Evolutionary conservation across 495 filamentous ascomycete species (phyloP).

Genomic region (Evansstolkia leycettana): DNA sequence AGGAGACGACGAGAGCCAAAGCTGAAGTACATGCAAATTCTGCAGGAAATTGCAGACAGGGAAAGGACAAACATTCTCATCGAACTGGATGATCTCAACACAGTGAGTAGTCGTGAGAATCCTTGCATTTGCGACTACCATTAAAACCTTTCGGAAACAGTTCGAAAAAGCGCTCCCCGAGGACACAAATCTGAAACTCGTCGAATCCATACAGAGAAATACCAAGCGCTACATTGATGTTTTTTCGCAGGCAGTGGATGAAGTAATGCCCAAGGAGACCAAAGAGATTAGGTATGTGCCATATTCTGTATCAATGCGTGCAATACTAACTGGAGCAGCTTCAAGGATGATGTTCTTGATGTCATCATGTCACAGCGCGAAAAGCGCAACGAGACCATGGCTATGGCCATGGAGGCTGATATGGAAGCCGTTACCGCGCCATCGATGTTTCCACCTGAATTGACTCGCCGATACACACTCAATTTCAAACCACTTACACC

Average conservation of each 20-base stretch:
- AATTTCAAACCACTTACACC: conserved; percentile 85
- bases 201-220: conserved; percentile 76
- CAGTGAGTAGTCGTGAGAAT: conserved; percentile 35
- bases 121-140: not conserved
- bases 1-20: conserved; percentile 41
- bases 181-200: conserved; percentile 53
- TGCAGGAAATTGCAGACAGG: conserved; percentile 80
- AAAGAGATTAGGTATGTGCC: conserved; percentile 61
- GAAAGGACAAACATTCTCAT: conserved; percentile 61
- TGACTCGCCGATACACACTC: conserved; percentile 87
- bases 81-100: conserved; percentile 76
- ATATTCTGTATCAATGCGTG: not conserved
- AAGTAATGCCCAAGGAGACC: conserved; percentile 67
- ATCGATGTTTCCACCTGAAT: conserved; percentile 71
- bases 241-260: conserved; percentile 77
- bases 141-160: conserved; percentile 29
- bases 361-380: conserved; percentile 87
- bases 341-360: conserved; percentile 95
- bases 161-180: conserved; percentile 61
- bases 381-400: conserved; percentile 68
- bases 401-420: conserved; percentile 53
- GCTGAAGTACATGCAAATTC: conserved; percentile 80
- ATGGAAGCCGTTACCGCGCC: conserved; percentile 40
- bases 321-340: conserved; percentile 35
- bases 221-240: conserved; percentile 94